Evolutionary conservation across 306 rosid species (phyloP).

Genomic region (Oxytropis ochrocephala): DNA sequence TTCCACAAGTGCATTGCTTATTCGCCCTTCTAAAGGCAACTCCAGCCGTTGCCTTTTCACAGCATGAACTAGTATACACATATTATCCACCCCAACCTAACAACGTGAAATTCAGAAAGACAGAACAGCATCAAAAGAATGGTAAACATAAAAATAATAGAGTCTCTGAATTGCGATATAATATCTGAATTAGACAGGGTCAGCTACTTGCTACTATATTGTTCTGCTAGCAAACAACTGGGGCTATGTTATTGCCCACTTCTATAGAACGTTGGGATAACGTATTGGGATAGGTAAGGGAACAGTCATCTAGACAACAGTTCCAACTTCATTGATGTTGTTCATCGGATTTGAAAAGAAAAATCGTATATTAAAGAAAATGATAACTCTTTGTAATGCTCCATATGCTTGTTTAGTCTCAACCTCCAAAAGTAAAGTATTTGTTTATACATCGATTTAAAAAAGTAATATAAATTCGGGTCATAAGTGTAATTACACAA

Average conservation of each 20-base stretch:
- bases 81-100: conserved; percentile 98
- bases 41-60: conserved; percentile 83
- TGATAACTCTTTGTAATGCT: not conserved
- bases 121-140: conserved; percentile 14
- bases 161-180: conserved; percentile 3
- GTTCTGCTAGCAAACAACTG: not conserved
- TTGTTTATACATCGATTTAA: not conserved
- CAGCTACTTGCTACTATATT: not conserved
- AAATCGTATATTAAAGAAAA: not conserved
- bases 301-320: not conserved
- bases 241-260: not conserved
- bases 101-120: conserved; percentile 5
- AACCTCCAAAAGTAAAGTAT: not conserved
- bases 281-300: not conserved
- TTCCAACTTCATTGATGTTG: not conserved
- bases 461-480: too few relatives aligned
- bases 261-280: not conserved
- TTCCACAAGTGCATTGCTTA: conserved; percentile 95
- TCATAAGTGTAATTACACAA: too few relatives aligned
- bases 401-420: not conserved
- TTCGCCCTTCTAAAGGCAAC: conserved; percentile 79
- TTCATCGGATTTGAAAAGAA: not conserved
- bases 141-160: not conserved
- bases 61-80: conserved; percentile 97
- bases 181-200: not conserved